phyloP scores from a whole-genome alignment of 768 basidiomycete genomes.

The Lactarius indigo region DNA sequence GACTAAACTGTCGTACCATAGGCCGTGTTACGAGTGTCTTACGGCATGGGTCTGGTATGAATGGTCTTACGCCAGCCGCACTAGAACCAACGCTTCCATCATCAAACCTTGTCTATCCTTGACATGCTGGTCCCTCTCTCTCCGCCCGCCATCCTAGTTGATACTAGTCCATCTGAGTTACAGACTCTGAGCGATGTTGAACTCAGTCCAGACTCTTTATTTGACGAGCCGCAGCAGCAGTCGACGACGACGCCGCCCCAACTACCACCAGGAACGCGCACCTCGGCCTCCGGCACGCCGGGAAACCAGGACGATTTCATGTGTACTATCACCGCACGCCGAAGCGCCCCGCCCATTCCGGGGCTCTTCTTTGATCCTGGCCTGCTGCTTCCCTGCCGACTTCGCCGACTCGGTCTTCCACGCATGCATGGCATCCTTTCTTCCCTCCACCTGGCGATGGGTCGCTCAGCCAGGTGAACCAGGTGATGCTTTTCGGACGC shows the following conservation, averaged over 20 bases:
- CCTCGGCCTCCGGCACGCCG: background rate
- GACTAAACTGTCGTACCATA: background rate
- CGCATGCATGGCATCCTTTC: conserved; percentile 58
- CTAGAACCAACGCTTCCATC: background rate
- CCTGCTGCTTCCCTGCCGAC: conserved; percentile 45
- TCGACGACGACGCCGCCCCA: conserved; percentile 1
- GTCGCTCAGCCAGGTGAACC: conserved; percentile 46
- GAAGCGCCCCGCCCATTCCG: conserved; percentile 51
- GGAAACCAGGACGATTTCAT: conserved; percentile 6
- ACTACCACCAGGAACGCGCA: conserved; percentile 5
- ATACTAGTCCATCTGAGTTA: background rate
- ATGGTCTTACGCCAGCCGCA: background rate
- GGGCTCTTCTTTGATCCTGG: conserved; percentile 62
- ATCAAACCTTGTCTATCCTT: conserved; percentile 12
- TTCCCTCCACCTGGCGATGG: conserved; percentile 35
- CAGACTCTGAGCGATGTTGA: conserved; percentile 16
- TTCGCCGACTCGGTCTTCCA: conserved; percentile 47
- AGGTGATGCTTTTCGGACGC: conserved; percentile 84
- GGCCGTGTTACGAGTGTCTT: background rate
- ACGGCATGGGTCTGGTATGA: background rate
- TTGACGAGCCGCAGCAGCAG: conserved; percentile 39
- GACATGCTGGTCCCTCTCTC: conserved; percentile 1
- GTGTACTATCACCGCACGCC: conserved; percentile 29
- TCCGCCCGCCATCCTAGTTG: background rate
- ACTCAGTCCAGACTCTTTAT: conserved; percentile 43